Evolutionary conservation across 345 rosid genomes (phyloP).

Genomic region (Bruguiera sexangula): DNA sequence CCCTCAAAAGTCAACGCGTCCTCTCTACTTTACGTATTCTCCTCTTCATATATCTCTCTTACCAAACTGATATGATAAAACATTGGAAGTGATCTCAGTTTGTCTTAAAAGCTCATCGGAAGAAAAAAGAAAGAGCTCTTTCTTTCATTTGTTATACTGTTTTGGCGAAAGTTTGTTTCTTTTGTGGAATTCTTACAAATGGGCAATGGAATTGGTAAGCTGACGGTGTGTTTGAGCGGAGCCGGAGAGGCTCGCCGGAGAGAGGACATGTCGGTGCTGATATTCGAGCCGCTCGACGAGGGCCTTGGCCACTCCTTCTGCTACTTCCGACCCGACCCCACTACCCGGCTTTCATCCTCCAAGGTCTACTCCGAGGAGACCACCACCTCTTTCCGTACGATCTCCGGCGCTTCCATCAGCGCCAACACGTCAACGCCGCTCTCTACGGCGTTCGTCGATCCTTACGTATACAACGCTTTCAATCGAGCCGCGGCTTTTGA

Average conservation of each 20-base stretch:
- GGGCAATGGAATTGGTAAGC: conserved; percentile 84
- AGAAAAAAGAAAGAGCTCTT: background rate
- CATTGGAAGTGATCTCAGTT: conserved; percentile 5
- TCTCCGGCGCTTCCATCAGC: conserved; percentile 94
- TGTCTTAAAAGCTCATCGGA: background rate
- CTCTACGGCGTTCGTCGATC: conserved; percentile 72
- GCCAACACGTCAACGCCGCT: conserved; percentile 93
- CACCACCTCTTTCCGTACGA: conserved; percentile 76
- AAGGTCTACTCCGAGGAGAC: conserved; percentile 76
- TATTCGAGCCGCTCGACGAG: conserved; percentile 71
- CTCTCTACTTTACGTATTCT: conserved; percentile 20
- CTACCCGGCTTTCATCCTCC: conserved; percentile 49
- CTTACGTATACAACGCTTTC: conserved; percentile 49
- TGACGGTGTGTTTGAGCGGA: conserved; percentile 69
- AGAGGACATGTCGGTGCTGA: conserved; percentile 35
- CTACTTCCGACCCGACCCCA: conserved; percentile 73
- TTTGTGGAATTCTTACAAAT: conserved; percentile 19
- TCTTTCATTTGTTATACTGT: background rate
- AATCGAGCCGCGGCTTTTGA: conserved; percentile 90
- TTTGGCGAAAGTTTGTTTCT: background rate
- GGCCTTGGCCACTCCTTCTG: conserved; percentile 95
- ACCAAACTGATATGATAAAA: conserved; percentile 23
- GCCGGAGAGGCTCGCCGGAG: conserved; percentile 42
- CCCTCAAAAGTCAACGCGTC: conserved; percentile 57
- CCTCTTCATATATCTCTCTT: conserved; percentile 14